Evolutionary conservation across 495 filamentous ascomycete species (phyloP), one percentile per base, ranked within the genome.

Genomic region (Staphylotrichum tortipilum): DNA sequence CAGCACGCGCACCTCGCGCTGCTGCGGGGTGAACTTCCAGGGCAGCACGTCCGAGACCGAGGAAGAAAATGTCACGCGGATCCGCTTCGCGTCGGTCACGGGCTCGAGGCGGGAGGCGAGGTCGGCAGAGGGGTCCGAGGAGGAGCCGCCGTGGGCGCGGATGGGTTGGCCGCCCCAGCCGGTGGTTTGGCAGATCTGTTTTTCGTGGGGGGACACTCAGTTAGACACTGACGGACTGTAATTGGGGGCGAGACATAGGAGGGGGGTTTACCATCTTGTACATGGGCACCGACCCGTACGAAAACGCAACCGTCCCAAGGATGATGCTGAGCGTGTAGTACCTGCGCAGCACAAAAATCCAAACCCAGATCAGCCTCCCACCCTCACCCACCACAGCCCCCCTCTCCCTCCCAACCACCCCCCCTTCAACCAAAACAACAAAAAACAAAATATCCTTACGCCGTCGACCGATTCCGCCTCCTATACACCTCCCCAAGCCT

Each of bases 21-120:
- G 92, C 68, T 99, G 94, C 1, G 92, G 92, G 3, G 80, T 81
- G 65, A 99, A 99, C 63, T 94, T 95, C 92, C 92, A 99, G 3
- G 90, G 89, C 41, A 99, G 76, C 11, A 95, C 81, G 64, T 96
- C 91, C 0, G 92, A 97, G 3, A 95, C 89, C 4, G 87, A 94
- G 38, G 89, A 86, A 58, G 85, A 88, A 78, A 99, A 99, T 34
- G 94, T 96, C 45, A 99, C 90, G 24, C 90, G 86, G 43, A 99
- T 85, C 23, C 92, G 89, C 44, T 82, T 84, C 19, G 86, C 84
- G 62, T 77, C 70, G 2, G 78, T 85, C n/a, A 94, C 84, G 18
- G 92, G 92, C 22, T 76, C 74, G 24, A 97, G 80, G 29, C 86
- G 85, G 19, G 70, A 67, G 11, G 88, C 74, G 23, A 82, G 81